These are phyloP conservation scores for Hemisphaericaspora subhashii DNA, from an alignment of 1,139 yeast genomes.

Conservation along the genomic window DNA sequence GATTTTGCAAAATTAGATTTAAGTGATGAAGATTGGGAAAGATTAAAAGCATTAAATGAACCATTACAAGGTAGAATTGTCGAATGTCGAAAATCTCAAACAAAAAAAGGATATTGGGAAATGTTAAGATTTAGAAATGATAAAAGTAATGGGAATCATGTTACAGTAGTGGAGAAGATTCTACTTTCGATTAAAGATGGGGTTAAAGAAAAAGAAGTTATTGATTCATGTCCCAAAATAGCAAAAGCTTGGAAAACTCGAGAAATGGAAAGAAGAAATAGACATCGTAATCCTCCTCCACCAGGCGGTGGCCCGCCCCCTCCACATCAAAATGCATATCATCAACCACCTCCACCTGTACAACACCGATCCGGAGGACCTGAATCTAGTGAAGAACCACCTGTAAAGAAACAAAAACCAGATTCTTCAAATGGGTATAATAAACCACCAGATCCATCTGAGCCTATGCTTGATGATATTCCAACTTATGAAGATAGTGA, in stretches of 20 bases:
- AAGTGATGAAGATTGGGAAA: slow-evolving; percentile 78
- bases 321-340: no score
- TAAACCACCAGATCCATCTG: slow-evolving; percentile 20
- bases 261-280: slow-evolving; percentile 27
- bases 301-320: no score
- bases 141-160: slow-evolving; percentile 83
- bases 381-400: slow-evolving; percentile 12
- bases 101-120: slow-evolving; percentile 66
- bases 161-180: slow-evolving; percentile 76
- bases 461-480: slow-evolving; percentile 23
- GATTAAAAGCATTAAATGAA: slow-evolving; percentile 63
- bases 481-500: slow-evolving; percentile 49
- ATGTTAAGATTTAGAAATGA: slow-evolving; percentile 90
- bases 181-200: slow-evolving; percentile 84
- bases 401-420: slow-evolving; percentile 11
- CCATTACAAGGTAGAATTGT: slow-evolving; percentile 91
- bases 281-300: slow-evolving; percentile 14
- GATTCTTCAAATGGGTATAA: slow-evolving; percentile 13
- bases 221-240: slow-evolving; percentile 41
- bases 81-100: slow-evolving; percentile 68
- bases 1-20: slow-evolving; percentile 66
- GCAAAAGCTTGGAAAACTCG: slow-evolving; percentile 38
- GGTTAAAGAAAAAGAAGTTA: slow-evolving; percentile 74
- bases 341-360: slow-evolving; percentile 7
- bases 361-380: slow-evolving; percentile 9